These are phyloP conservation scores for Lumnitzera racemosa DNA, from an alignment of 345 rosid species.

Conservation along the genomic window DNA sequence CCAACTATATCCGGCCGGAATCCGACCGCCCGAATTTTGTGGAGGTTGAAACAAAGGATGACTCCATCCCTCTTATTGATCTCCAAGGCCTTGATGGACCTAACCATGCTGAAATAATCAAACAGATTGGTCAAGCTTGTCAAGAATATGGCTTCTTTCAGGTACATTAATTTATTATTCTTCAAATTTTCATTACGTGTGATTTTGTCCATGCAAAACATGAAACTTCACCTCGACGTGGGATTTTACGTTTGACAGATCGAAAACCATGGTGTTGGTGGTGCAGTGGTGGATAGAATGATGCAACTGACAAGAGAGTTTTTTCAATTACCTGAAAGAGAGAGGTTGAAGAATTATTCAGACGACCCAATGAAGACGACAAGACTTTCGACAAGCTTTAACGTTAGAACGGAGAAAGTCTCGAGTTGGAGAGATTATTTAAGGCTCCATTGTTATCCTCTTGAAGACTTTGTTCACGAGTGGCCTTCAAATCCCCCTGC, in stretches of 20 bases:
- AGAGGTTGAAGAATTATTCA: conserved; percentile 59
- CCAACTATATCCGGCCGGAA: conserved; percentile 43
- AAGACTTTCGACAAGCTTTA: conserved; percentile 72
- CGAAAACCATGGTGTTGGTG: conserved; percentile 60
- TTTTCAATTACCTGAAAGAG: conserved; percentile 54
- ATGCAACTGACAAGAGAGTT: conserved; percentile 37
- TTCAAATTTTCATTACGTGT: too few species aligned
- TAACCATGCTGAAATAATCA: conserved; percentile 20
- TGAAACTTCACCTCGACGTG: too few species aligned
- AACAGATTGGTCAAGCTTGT: conserved; percentile 50
- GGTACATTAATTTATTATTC: conserved; percentile 13
- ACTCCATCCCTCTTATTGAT: conserved; percentile 57
- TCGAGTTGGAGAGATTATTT: conserved; percentile 82
- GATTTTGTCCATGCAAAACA: too few species aligned
- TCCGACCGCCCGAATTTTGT: conserved; percentile 63
- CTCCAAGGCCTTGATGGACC: conserved; percentile 43
- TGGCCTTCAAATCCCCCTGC: conserved; percentile 77
- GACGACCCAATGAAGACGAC: conserved; percentile 50
- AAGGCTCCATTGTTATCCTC: conserved; percentile 71
- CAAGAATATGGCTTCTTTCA: conserved; percentile 53
- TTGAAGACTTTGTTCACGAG: conserved; percentile 43
- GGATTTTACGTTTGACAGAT: conserved; percentile 25
- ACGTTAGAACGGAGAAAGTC: conserved; percentile 53
- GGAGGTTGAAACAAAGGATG: conserved; percentile 19
- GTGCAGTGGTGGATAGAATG: conserved; percentile 23